Evolutionary conservation across 805 yeast species (phyloP), one percentile per base, ranked within the genome.

Genomic region (Hanseniaspora occidentalis): DNA sequence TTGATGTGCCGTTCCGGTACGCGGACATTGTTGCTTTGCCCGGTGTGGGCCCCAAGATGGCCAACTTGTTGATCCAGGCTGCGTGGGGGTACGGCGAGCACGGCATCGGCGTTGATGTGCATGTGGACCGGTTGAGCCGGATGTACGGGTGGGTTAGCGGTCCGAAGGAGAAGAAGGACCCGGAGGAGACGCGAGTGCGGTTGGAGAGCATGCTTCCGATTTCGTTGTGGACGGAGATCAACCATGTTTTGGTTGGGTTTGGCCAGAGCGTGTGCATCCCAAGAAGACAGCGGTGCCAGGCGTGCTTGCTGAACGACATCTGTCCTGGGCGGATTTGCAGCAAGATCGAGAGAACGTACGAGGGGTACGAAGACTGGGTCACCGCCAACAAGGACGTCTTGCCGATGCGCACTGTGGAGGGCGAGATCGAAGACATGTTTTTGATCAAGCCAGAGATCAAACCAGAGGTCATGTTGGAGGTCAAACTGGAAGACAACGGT

Each of bases 11-110:
- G 0, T 59, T 69, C 43, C 69, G 78, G 2, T 67, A 82, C 7
- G 75, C 70, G 6, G 88, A 79, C 1, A 66, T 88, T 39, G 66
- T 72, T 4, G 58, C 70, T 0, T 62, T 88, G 24, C 96, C 96
- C 0, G 97, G 97, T 0, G 94, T 88, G 2, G 97, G 97, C 0
- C 95, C 95, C 7, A 88, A 88, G 56, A 88, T 88, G 97, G 95
- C 94, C 0, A 81, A 73, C 54, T 60, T 88, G 31, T 67, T 88
- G 1, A 62, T 85, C 43, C 95, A 85, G 51, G 71, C 75, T 31
- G 95, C 92, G 0, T 86, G 96, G 96, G 63, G 64, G 17, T 64
- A 67, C 33, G 64, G 78, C 43, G 77, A 69, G 40, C 63, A 66
- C 11, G 96, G 96, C 0, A 84, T 88, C n/a, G 96, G 96, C 7